Conservation (phyloP, 1,284 basidiomycete species). For the Microbotryum lychnidis-dioicae region DNA sequence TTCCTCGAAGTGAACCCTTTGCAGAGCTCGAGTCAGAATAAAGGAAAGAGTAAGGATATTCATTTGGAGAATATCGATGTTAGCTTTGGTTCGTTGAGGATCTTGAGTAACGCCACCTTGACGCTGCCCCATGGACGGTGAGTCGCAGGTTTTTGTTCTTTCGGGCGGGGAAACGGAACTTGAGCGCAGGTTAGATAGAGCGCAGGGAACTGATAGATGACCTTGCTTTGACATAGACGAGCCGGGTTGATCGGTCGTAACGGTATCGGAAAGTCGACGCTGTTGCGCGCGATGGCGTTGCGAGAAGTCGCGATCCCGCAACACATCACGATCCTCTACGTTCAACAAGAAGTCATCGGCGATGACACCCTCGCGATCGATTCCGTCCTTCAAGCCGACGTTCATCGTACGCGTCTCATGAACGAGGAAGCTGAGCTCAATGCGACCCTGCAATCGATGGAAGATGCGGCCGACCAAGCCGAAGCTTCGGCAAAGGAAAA, state of each 20-base stretch:
- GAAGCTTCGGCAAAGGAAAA: not conserved
- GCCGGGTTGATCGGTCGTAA: constrained; percentile 52
- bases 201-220: not conserved
- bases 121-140: constrained; percentile 81
- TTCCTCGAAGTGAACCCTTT: constrained; percentile 99
- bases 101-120: constrained; percentile 60
- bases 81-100: constrained; percentile 59
- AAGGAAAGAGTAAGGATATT: constrained; percentile 95
- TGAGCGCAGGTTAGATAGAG: too few species aligned
- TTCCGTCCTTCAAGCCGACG: constrained; percentile 91
- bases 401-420: constrained; percentile 84
- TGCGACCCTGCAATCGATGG: constrained; percentile 56
- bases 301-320: constrained; percentile 87
- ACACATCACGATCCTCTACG: constrained; percentile 93
- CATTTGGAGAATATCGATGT: constrained; percentile 90
- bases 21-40: constrained; percentile 65
- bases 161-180: too few species aligned
- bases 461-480: constrained; percentile 26
- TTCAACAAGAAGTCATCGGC: constrained; percentile 93
- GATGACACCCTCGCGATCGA: constrained; percentile 89
- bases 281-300: constrained; percentile 91
- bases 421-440: constrained; percentile 72
- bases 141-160: constrained; percentile 36
- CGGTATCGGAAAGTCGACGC: constrained; percentile 94
- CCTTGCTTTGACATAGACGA: constrained; percentile 25